Base-by-base conservation (phyloP, 2,329 filamentous ascomycete genomes). In the Knoxdaviesia proteae region DNA sequence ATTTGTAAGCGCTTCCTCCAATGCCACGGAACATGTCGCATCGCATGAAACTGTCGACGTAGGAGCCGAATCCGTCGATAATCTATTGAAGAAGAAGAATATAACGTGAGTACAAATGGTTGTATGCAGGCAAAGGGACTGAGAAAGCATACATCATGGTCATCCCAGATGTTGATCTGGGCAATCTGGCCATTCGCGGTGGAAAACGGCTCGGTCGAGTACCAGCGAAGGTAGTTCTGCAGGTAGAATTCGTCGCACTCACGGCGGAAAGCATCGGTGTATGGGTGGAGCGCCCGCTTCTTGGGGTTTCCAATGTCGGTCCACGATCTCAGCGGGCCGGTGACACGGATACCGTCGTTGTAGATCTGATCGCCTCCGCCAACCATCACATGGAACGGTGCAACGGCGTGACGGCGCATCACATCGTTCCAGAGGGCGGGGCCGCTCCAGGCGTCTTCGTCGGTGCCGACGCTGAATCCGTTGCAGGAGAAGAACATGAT, bases 401-500 rank as follows among this genome's bases (percentile, higher is more conserved):
- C 65, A 46, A 74, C 76, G 45, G 77, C 71, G 55, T 98, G 90
- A 45, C 65, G 77, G 51, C 92, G 81, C 49, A 87, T 59, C 7
- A 96, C 87, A 55, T 98, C 88, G 53, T 90, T 84, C 90, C 90
- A 98, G 44, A 98, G 63, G 5, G 84, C 84, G n/a, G 84, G 80
- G 0, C 90, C 90, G 53, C 81, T 88, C 64, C 86, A 93, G 37
- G 79, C 77, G 41, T 83, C 76, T 47, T 90, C 76, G 56, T 94
- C 81, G 4, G 84, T 88, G 43, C 80, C 82, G 36, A 90, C 70
- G 50, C 82, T 88, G 63, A 98, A 98, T 10, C 90, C 92, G 58
- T 98, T 98, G 63, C 90, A 94, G 45, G 84, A 94, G 63, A 94
- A 82, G 61, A 94, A 98, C 84, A 96, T 93, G 55, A 94, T 82